A percentile compares a stretch with the other conserved stretches of the same genome.
Evolutionary conservation across 148 eudicot genomes (phyloP).

Genomic region (Linanthus parryae): DNA sequence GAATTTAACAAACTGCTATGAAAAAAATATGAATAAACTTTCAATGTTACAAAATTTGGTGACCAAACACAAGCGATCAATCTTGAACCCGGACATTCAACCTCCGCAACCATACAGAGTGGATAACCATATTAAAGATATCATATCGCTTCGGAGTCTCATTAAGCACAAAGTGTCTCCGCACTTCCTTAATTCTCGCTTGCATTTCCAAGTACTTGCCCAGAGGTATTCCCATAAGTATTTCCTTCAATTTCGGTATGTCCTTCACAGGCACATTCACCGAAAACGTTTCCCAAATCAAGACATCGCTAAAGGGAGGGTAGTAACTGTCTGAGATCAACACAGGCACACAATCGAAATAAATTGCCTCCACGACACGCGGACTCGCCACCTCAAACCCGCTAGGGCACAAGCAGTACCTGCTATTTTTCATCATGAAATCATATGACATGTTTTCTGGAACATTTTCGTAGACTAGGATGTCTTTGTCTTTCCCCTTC

Average conservation of each 20-base stretch:
- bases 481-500: slow-evolving; percentile 35
- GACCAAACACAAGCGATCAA: too few relatives aligned
- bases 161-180: slow-evolving; percentile 35
- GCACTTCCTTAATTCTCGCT: slow-evolving; percentile 32
- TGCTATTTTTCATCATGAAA: slow-evolving; percentile 33
- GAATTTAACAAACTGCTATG: too few relatives aligned
- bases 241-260: slow-evolving; percentile 25
- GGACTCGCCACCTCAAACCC: slow-evolving; percentile 72
- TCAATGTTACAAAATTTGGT: too few relatives aligned
- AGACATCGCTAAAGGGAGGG: slow-evolving; percentile 37
- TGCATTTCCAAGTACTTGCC: slow-evolving; percentile 31
- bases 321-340: slow-evolving; percentile 29
- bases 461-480: slow-evolving; percentile 35
- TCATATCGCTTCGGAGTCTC: slow-evolving; percentile 28
- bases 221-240: slow-evolving; percentile 28
- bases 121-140: slow-evolving; percentile 37
- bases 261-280: too few relatives aligned
- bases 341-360: slow-evolving; percentile 43
- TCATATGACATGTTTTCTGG: slow-evolving; percentile 23
- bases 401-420: slow-evolving; percentile 55
- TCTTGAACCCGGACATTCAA: slow-evolving; percentile 20
- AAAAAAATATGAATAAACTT: too few relatives aligned
- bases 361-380: slow-evolving; percentile 54
- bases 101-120: slow-evolving; percentile 53
- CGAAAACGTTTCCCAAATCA: slow-evolving; percentile 36